These are phyloP conservation scores for Pyrenophora seminiperda DNA, from an alignment of 2,329 filamentous ascomycete genomes.

Conservation along the genomic window DNA sequence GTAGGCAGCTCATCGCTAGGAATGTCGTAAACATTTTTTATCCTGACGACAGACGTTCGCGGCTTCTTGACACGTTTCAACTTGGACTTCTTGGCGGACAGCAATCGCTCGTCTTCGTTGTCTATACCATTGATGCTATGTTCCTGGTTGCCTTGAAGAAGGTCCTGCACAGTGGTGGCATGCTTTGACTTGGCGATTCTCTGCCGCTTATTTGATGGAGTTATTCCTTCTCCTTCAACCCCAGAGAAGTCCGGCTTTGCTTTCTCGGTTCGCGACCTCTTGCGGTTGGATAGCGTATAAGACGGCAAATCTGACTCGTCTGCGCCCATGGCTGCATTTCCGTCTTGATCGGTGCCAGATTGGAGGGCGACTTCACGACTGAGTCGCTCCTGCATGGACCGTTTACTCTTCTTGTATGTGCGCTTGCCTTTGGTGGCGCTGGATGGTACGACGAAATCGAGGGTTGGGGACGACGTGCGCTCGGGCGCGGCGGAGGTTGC, in stretches of 20 bases:
- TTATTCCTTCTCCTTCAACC: neutral
- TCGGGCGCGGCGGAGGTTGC: neutral
- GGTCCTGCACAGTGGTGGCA: slow-evolving; percentile 5
- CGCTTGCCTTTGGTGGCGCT: slow-evolving; percentile 11
- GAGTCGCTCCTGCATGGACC: neutral
- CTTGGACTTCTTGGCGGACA: slow-evolving; percentile 1
- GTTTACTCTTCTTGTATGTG: slow-evolving; percentile 10
- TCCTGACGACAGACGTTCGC: neutral
- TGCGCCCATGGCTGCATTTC: slow-evolving; percentile 1
- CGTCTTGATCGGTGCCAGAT: neutral
- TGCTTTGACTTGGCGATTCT: slow-evolving; percentile 6
- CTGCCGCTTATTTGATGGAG: slow-evolving; percentile 1
- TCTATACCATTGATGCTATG: neutral
- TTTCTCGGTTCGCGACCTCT: neutral
- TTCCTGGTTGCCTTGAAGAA: neutral
- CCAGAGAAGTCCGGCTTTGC: neutral
- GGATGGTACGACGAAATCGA: slow-evolving; percentile 12
- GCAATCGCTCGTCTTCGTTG: neutral
- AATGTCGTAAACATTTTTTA: slow-evolving; percentile 4
- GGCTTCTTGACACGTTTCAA: slow-evolving; percentile 11
- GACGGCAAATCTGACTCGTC: neutral
- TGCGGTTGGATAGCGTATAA: neutral
- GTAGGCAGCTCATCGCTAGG: slow-evolving; percentile 4
- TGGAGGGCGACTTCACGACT: neutral
- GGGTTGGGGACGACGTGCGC: slow-evolving; percentile 8